Base-by-base conservation (phyloP, 768 basidiomycete species). In the Rhodotorula diobovata region DNA sequence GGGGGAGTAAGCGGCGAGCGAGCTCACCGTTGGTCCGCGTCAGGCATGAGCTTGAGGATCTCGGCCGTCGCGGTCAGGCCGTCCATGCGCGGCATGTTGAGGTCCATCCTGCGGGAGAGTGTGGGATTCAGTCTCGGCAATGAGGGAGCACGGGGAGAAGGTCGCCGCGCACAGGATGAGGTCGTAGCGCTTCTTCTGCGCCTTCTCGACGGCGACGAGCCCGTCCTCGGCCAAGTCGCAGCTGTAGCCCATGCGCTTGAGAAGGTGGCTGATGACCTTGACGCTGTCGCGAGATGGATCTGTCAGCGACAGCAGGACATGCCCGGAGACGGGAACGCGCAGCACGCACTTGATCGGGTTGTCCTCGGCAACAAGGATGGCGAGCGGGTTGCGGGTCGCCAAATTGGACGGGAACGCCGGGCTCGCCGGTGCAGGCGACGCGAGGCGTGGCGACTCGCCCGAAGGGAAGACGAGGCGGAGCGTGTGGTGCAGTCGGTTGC, bases 81-180 rank as follows among this genome's bases (percentile, higher is more conserved):
- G 37, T 65, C 69, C 66, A 62, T 71, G 34, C 51, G 58, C 0
- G 73, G 73, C 73, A 74, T 74, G 54, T 74, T 74, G 54, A 74
- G 62, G 59, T 74, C 73, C 73, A 74, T 74, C 10, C 71, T 68
- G 37, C 15, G 25, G 12, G 18, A 34, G 41, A 35, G 41, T 43
- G 14, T 12, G 12, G 10, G 21, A 2, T 37, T 56, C 30, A 61
- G 51, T 48, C 14, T 6, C 18, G 2, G 20, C 8, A 3, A 20
- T 14, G 15, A 16, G 25, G 14, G 59, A 20, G 23, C 8, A 32
- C 7, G 11, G 15, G 16, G 39, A 18, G 56, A 25, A 25, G 34
- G 34, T 28, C 7, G 15, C 5, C 0, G 23, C 71, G 25, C 39
- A 59, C 60, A 74, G 30, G 50, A 71, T 57, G 21, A 75, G 60